Base-by-base conservation (phyloP, 2,329 filamentous ascomycete genomes). In the Talaromyces sp. region DNA sequence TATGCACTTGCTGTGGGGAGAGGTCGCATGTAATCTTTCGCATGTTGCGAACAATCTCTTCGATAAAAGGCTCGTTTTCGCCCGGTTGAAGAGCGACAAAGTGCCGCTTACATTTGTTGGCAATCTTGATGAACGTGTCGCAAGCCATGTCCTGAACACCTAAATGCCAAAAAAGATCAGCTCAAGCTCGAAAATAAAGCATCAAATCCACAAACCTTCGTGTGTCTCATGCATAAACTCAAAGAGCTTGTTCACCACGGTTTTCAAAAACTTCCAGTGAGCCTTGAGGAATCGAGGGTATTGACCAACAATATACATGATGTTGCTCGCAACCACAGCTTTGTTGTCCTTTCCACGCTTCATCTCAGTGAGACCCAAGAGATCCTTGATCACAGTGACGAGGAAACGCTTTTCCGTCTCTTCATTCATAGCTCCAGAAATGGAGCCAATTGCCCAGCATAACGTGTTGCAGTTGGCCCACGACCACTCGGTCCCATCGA, bases 151-250 rank as follows among this genome's bases (percentile, higher is more conserved):
- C 95, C 78, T 99, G 96, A 27, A 99, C 95, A 81, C 91, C 87
- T 89, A 65, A 63, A 46, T 24, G 9, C 21, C 19, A 46, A 31
- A 24, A 21, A 56, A 2, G 10, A 29, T 61, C n/a, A 61, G 50
- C 54, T 24, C 11, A n/a, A n/a, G 2, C 27, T n/a, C 54, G 3
- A 41, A 56, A 27, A 21, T 24, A 13, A 19, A 27, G 14, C 13
- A 26, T 50, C 10, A 24, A 26, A 29, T 29, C 27, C 29, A 74
- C 83, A 69, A 77, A 88, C 90, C 95, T 81, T 99, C 95, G 71
- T 99, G 95, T 1, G 95, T 98, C 77, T 99, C 95, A 75, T 99
- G 95, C 95, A 99, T 99, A 73, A 99, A 99, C 79, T 99, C 95
- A 71, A 99, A 99, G 5, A 99, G 84, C 81, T 99, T 99, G 80